Base-by-base conservation (phyloP, 768 basidiomycete genomes). In the Phaffia australis region DNA sequence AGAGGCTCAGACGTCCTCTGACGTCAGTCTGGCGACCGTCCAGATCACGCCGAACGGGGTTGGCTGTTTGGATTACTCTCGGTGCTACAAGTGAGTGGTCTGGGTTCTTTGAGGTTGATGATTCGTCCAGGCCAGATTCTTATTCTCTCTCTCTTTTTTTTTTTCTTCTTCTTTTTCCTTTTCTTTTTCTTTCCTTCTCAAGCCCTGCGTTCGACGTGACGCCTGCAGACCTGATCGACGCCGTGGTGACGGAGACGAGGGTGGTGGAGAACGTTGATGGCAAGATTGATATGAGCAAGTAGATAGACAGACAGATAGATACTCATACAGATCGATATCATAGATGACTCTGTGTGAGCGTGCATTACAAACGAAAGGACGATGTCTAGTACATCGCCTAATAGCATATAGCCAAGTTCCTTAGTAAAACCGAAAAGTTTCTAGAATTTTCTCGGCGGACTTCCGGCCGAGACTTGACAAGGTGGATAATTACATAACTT, bases 131-230 rank as follows among this genome's bases (percentile, higher is more conserved):
- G 15, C 14, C 9, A 49, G 30, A 57, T 27, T 67, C 59, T 55
- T 29, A 5, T 47, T 21, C 2, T 58, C n/a, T 46, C 23, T n/a
- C 27, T 15, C 16, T 42, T 48, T 54, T 48, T 27, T 21, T 30
- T 47, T 14, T 52, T 55, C 55, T n/a, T 55, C 48, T 8, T 86
- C 32, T 64, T 63, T 5, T 80, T 82, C 55, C 73, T 76, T 23
- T 75, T 77, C 8, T 83, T 81, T 35, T 79, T 89, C 50, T 64
- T 2, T 63, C 63, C 42, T 76, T 76, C 1, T 94, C 92, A 76
- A 98, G 95, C 76, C 92, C 94, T 1, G 89, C 88, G 70, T 98
- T 97, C 76, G 94, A 98, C 74, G 91, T 98, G 19, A 97, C 94
- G 0, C 92, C 93, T 0, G 89, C 92, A 2, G 86, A 88, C 67